Percentiles rank a stretch among this genome's conserved stretches.
These are phyloP conservation scores for Astrothelium subdiscretum DNA, from an alignment of 495 filamentous ascomycete species.

Conservation along the genomic window DNA sequence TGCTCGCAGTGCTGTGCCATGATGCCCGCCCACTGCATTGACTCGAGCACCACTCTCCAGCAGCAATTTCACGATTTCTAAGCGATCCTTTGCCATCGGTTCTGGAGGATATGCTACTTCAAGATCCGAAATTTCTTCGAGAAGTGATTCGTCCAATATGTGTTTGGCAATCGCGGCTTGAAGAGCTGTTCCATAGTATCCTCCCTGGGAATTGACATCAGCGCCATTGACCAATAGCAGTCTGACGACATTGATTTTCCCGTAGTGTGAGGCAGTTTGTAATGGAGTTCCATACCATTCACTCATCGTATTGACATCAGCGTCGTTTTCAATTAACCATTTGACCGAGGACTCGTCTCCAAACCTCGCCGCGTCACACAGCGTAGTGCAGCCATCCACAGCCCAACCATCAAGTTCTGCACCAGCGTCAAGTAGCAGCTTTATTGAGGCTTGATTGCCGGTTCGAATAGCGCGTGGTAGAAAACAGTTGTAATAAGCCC, in stretches of 20 bases:
- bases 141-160: neutral
- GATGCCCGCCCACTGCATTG: neutral
- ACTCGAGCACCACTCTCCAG: slow-evolving; percentile 7
- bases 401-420: neutral
- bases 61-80: slow-evolving; percentile 7
- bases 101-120: neutral
- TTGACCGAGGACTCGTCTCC: neutral
- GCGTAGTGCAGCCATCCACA: neutral
- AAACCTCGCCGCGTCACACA: neutral
- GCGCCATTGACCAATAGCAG: slow-evolving; percentile 9
- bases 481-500: neutral
- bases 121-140: neutral
- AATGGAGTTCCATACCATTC: slow-evolving; percentile 9
- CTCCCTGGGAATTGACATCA: slow-evolving; percentile 11
- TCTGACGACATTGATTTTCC: slow-evolving; percentile 1
- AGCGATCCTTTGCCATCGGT: too few relatives aligned
- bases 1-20: slow-evolving; percentile 6
- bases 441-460: neutral
- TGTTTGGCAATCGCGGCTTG: slow-evolving; percentile 4
- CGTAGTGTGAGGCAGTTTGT: slow-evolving; percentile 1
- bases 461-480: neutral
- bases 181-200: slow-evolving; percentile 7
- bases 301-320: neutral
- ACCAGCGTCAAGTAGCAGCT: neutral
- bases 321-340: neutral